Evolutionary conservation across 1,139 yeast species (phyloP).

Genomic region (Geotrichum bryndzae): DNA sequence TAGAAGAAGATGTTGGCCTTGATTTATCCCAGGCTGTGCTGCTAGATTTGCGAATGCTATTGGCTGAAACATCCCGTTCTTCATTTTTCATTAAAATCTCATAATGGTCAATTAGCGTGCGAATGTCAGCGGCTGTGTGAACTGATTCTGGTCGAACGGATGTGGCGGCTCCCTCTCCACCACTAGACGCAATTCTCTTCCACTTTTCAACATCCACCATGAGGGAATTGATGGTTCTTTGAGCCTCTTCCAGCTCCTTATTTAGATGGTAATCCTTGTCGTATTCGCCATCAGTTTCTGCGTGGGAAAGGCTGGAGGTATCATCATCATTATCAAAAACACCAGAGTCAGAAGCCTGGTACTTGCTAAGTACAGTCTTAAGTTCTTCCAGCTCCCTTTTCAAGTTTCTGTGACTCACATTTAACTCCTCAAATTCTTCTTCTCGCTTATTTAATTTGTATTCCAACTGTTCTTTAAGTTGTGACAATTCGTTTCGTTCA

Average conservation of each 20-base stretch:
- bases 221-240: neutral
- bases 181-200: neutral
- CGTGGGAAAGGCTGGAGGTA: neutral
- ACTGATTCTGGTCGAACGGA: neutral
- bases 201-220: neutral
- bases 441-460: neutral
- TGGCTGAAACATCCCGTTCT: neutral
- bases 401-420: neutral
- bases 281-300: neutral
- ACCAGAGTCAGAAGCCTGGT: neutral
- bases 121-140: constrained; percentile 5
- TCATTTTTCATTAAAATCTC: constrained; percentile 11
- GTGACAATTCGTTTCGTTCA: constrained; percentile 12
- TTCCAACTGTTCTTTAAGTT: constrained; percentile 2
- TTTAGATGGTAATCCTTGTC: neutral
- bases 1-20: neutral
- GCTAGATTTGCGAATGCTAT: neutral
- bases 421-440: neutral
- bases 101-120: constrained; percentile 15
- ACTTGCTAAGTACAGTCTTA: neutral
- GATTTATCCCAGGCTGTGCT: neutral
- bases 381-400: constrained; percentile 5
- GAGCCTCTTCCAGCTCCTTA: neutral
- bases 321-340: neutral
- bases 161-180: neutral